Base-by-base conservation (phyloP, 768 basidiomycete genomes). In the Neoboletus magnificus region DNA sequence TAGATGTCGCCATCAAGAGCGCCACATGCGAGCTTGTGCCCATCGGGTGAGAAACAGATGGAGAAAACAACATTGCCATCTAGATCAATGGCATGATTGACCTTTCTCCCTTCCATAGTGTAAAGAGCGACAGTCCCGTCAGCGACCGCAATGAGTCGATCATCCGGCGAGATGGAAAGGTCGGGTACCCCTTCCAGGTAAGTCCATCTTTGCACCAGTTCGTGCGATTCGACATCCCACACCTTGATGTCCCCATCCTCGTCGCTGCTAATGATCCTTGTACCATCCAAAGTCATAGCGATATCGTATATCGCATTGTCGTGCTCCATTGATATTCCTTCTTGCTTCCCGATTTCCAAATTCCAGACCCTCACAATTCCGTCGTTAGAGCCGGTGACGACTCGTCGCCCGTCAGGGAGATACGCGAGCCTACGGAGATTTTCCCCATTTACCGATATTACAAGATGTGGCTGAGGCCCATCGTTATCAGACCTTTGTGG, bases 1-100 rank as follows among this genome's bases (percentile, higher is more conserved):
- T 5, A 1, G 35, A 52, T 22, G 16, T 20, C 27, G 5, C 16
- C 1, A 0, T 3, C 3, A 0, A n/a, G 8, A n/a, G 30, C 22
- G 25, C 18, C 20, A 25, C 39, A 50, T 0, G 42, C 46, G 22
- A 61, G 57, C 51, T 54, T 59, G 12, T 13, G 6, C 1, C 59
- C 45, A 11, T 48, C 16, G 0, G 52, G 49, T 11, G 49, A 30
- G 37, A 50, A 50, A 1, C 9, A 22, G 9, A 30, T 9, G 29
- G 22, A 42, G 4, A 5, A 20, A 16, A 22, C 5, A 40, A 32
- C 32, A 12, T 1, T 4, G 27, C 32, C 32, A 9, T 32, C 32
- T 3, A 32, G 12, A 32, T 32, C 2, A 32, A 32, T 30, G 30
- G 30, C 32, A 12, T 32, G 32, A 12, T 27, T 45, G 41, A 37